phyloP scores from a whole-genome alignment of 2,329 filamentous ascomycete species.

The Colletotrichum sansevieriae region DNA sequence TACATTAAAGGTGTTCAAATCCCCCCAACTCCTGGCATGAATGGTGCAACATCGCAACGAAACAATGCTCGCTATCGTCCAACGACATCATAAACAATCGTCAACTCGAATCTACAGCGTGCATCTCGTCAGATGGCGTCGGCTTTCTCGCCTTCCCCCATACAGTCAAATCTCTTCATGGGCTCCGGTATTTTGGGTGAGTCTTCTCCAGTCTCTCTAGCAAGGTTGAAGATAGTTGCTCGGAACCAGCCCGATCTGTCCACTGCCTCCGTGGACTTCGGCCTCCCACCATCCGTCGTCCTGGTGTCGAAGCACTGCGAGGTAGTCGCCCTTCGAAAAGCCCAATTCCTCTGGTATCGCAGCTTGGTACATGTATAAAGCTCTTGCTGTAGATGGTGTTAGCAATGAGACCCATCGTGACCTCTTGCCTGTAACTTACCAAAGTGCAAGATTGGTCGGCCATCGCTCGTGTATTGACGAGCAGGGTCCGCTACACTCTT shows the following conservation, averaged over 20 bases:
- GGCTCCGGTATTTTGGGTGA: not conserved
- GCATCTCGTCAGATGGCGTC: not conserved
- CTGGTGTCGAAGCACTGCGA: slow-evolving; percentile 90
- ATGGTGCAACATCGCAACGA: not conserved
- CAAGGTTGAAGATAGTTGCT: slow-evolving; percentile 76
- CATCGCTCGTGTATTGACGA: slow-evolving; percentile 87
- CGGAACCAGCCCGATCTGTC: slow-evolving; percentile 72
- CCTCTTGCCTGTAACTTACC: slow-evolving; percentile 73
- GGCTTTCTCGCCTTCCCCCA: not conserved
- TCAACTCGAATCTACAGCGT: not conserved
- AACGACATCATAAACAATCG: not conserved
- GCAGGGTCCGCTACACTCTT: slow-evolving; percentile 88
- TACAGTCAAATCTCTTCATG: not conserved
- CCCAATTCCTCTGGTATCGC: slow-evolving; percentile 95
- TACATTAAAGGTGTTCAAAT: not conserved
- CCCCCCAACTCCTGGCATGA: slow-evolving; percentile 9
- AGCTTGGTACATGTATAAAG: slow-evolving; percentile 93
- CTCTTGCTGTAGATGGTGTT: slow-evolving; percentile 74
- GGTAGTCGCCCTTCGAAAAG: slow-evolving; percentile 91
- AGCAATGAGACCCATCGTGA: slow-evolving; percentile 34
- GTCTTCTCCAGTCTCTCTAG: slow-evolving; percentile 45
- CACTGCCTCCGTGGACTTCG: slow-evolving; percentile 81
- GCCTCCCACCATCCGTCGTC: slow-evolving; percentile 99
- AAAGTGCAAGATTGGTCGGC: slow-evolving; percentile 90
- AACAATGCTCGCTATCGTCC: not conserved